Base-by-base conservation (phyloP, 441 rosid genomes). In the Erodium texanum region DNA sequence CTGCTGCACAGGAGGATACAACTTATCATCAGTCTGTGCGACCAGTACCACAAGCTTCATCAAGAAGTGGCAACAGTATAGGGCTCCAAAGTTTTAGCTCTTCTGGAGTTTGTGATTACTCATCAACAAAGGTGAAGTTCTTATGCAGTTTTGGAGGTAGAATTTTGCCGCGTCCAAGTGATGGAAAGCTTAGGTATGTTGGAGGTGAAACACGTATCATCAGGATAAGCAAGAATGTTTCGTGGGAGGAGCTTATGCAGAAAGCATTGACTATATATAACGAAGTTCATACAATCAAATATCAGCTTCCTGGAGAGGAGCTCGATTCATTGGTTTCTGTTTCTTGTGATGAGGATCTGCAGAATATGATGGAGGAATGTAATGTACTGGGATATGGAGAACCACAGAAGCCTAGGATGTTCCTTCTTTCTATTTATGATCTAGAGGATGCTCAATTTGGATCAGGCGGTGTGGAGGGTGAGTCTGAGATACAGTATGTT, bases 221-320 rank as follows among this genome's bases (percentile, higher is more conserved):
- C 70, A 74, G 84, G 48, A 70, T 87, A 34, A 75, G 76, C 77
- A 87, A 77, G 69, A 88, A 85, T 73, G 80, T 82, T 64, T 79
- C 71, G 50, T 84, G 80, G 74, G 70, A 75, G 69, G 92, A 84
- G 72, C 76, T 89, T 50, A 69, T 72, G 70, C 87, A 80, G 74
- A 89, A 83, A 79, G 81, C 87, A 89, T 54, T 68, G 29, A 84
- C 80, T 56, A 70, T 72, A 36, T 87, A 76, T 66, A 89, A 86
- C 63, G 87, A 84, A 68, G 84, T 83, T 36, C 85, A 77, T 56
- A 77, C 79, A 71, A 80, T 87, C 32, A 89, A 87, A 76, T 87
- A 84, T 74, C 96, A 89, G 84, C 90, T 87, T 63, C 96, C 92
- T 56, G 88, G 83, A 63, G 96, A 89, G 82, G 96, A 89, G 72